phyloP scores from a whole-genome alignment of 148 eudicot genomes.

The Pharnaceum exiguum region DNA sequence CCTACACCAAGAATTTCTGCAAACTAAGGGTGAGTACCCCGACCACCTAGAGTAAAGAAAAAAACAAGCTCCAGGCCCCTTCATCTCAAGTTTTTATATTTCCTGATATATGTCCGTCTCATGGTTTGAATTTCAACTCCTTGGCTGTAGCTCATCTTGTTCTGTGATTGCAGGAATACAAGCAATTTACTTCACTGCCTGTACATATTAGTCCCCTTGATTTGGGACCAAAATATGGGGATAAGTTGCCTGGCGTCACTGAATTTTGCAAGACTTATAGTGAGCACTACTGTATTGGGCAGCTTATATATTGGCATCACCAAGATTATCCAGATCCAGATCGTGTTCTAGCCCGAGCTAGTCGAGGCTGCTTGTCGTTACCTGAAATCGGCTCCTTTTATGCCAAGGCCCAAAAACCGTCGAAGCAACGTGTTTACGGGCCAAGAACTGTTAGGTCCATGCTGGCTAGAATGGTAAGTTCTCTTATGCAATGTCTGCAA shows the following conservation, averaged over 20 bases:
- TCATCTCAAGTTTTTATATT: too few species aligned
- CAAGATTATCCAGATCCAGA: slow-evolving; percentile 82
- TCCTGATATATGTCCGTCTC: neutral
- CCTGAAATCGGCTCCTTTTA: slow-evolving; percentile 88
- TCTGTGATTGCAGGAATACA: slow-evolving; percentile 62
- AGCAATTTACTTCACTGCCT: slow-evolving; percentile 69
- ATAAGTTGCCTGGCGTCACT: slow-evolving; percentile 60
- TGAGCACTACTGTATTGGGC: slow-evolving; percentile 90
- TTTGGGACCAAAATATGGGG: slow-evolving; percentile 87
- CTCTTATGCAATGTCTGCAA: neutral
- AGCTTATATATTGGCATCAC: slow-evolving; percentile 85
- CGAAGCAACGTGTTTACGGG: slow-evolving; percentile 74
- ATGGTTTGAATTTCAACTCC: neutral
- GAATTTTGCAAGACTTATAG: slow-evolving; percentile 87
- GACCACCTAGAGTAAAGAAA: too few species aligned
- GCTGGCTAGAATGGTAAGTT: slow-evolving; percentile 82
- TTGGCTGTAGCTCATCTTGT: neutral
- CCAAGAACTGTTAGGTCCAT: slow-evolving; percentile 68
- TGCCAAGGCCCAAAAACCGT: slow-evolving; percentile 75
- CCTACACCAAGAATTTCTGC: slow-evolving; percentile 74
- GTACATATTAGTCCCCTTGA: slow-evolving; percentile 93
- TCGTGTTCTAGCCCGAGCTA: slow-evolving; percentile 50
- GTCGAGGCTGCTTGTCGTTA: slow-evolving; percentile 84
- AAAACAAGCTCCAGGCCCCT: too few species aligned
- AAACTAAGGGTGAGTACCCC: slow-evolving; percentile 59